Percentiles rank a stretch among this genome's conserved stretches.
Evolutionary conservation across 108 stramenopile species (phyloP).

Genomic region (Cyclotella distinguenda): DNA sequence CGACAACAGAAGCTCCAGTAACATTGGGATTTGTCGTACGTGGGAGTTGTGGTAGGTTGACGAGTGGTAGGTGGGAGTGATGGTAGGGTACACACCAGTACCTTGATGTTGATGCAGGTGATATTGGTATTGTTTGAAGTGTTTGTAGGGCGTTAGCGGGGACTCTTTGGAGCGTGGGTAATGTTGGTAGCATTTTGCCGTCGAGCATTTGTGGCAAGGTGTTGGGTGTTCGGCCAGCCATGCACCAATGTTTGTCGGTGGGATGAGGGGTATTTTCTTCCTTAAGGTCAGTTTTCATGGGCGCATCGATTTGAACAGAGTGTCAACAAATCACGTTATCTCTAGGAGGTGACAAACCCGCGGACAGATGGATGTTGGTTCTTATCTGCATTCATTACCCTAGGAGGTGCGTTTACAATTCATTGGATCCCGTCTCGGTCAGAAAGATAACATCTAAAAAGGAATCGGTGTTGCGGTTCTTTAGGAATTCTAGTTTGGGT

Average conservation of each 20-base stretch:
- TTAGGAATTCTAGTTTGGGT: no score
- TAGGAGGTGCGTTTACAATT: no score
- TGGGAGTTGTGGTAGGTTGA: no score
- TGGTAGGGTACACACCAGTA: no score
- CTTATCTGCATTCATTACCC: conserved; percentile 58
- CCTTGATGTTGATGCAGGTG: no score
- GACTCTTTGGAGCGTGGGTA: conserved; percentile 63
- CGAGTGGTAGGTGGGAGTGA: no score
- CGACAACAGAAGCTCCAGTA: no score
- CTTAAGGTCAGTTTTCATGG: conserved; percentile 31
- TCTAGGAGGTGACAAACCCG: conserved; percentile 54
- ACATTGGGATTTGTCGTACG: no score
- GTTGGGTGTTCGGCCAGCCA: conserved; percentile 70
- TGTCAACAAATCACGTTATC: neutral
- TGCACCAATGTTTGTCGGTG: conserved; percentile 39
- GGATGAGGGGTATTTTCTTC: conserved; percentile 80
- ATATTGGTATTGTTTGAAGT: no score
- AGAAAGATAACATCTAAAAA: no score
- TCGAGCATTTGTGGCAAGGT: conserved; percentile 74
- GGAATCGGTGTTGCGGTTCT: no score
- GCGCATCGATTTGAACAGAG: neutral
- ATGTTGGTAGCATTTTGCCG: conserved; percentile 75
- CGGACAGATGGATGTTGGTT: conserved; percentile 66
- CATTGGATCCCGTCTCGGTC: no score
- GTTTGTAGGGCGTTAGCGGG: conserved; percentile 49